These are phyloP conservation scores for Fusarium paranaense DNA, from an alignment of 2,329 filamentous ascomycete species.

Conservation along the genomic window DNA sequence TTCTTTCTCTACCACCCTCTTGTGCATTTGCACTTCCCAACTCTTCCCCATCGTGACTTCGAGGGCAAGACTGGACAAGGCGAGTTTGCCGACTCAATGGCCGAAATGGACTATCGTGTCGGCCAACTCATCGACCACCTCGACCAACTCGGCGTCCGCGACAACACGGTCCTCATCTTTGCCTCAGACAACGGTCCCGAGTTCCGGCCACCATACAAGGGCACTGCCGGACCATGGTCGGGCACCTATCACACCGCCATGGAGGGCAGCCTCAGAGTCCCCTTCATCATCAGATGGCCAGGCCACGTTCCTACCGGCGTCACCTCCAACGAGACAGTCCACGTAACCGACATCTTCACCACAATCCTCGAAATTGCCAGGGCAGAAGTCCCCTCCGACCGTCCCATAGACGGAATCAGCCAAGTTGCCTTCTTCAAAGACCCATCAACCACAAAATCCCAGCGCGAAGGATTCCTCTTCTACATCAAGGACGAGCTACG, in stretches of 20 bases:
- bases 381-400: slow-evolving; percentile 34
- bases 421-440: slow-evolving; percentile 44
- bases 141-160: slow-evolving; percentile 42
- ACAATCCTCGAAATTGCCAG: slow-evolving; percentile 45
- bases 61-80: slow-evolving; percentile 44
- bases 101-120: slow-evolving; percentile 49
- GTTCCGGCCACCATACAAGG: slow-evolving; percentile 47
- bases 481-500: slow-evolving; percentile 52
- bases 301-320: slow-evolving; percentile 41
- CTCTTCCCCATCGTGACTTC: slow-evolving; percentile 47
- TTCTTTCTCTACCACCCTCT: slow-evolving; percentile 51
- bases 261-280: slow-evolving; percentile 51
- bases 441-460: slow-evolving; percentile 29
- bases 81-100: slow-evolving; percentile 50
- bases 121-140: slow-evolving; percentile 49
- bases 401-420: slow-evolving; percentile 48
- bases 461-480: slow-evolving; percentile 46
- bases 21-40: slow-evolving; percentile 50
- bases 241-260: slow-evolving; percentile 52
- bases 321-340: slow-evolving; percentile 48
- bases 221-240: slow-evolving; percentile 50
- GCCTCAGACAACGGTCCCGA: slow-evolving; percentile 52
- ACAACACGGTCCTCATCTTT: slow-evolving; percentile 51
- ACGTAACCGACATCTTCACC: slow-evolving; percentile 49
- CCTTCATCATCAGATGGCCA: slow-evolving; percentile 51